Percentiles rank a stretch among this genome's conserved stretches.
phyloP scores from a whole-genome alignment of 805 yeast genomes.

The Hyphopichia homilentoma region DNA sequence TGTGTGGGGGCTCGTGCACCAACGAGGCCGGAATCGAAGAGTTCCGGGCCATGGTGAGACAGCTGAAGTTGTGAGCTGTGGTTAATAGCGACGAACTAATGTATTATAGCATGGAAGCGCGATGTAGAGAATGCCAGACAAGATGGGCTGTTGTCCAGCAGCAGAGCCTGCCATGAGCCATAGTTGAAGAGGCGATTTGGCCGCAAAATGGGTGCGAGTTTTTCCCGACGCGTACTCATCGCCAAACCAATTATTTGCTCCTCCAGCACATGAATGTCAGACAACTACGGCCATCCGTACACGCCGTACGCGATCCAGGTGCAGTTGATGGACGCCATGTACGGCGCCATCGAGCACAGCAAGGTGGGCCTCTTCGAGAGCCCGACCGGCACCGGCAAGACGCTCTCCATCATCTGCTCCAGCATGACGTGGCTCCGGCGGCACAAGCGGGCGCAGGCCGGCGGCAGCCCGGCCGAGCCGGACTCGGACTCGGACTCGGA shows the following conservation, averaged over 20 bases:
- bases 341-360: constrained; percentile 49
- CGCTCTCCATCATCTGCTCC: constrained; percentile 81
- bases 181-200: no score
- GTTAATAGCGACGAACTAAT: no score
- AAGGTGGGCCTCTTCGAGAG: constrained; percentile 84
- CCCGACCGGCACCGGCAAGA: constrained; percentile 95
- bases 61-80: constrained; percentile 8
- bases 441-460: constrained; percentile 26
- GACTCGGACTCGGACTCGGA: constrained; percentile 46
- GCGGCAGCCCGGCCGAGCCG: constrained; percentile 3
- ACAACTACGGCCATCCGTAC: constrained; percentile 68
- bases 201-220: no score
- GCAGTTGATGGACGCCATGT: constrained; percentile 73
- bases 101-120: no score
- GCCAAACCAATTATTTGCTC: no score
- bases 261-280: no score
- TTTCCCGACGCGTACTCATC: no score
- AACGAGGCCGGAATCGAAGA: constrained; percentile 9
- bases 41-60: constrained; percentile 7
- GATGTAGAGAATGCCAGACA: background rate
- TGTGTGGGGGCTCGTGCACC: constrained; percentile 46
- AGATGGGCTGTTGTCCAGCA: no score
- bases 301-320: constrained; percentile 76
- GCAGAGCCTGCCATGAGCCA: no score
- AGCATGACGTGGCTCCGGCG: constrained; percentile 78